Evolutionary conservation across 805 yeast species (phyloP).

Genomic region (Limtongozyma cylindracea): DNA sequence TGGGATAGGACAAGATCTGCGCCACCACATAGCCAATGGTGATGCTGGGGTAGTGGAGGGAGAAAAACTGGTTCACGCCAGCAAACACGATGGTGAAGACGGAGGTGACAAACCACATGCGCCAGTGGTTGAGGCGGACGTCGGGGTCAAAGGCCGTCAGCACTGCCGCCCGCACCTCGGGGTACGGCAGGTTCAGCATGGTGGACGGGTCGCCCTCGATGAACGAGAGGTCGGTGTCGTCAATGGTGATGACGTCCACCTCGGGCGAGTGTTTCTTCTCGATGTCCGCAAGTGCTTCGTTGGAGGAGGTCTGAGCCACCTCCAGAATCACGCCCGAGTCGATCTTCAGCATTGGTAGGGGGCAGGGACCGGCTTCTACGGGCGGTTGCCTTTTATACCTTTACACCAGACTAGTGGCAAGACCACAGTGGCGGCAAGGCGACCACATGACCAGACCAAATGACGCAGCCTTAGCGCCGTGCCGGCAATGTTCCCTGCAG

Average conservation of each 20-base stretch:
- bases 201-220: constrained; percentile 1
- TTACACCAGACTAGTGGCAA: no score
- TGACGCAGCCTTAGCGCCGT: no score
- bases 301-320: no score
- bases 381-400: no score
- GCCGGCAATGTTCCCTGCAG: no score
- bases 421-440: no score
- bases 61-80: constrained; percentile 6
- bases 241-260: not conserved
- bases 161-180: constrained; percentile 6
- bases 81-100: constrained; percentile 6
- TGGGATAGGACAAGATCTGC: constrained; percentile 5
- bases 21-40: constrained; percentile 6
- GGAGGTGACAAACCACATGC: constrained; percentile 4
- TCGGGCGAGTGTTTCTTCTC: no score
- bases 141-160: constrained; percentile 3
- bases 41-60: constrained; percentile 6
- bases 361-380: no score
- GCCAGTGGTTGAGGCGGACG: constrained; percentile 3
- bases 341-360: no score
- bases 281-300: not conserved
- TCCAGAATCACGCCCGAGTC: no score
- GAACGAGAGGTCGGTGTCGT: constrained; percentile 1
- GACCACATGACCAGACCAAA: no score
- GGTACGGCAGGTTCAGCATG: constrained; percentile 3